These are phyloP conservation scores for Erodium chrysanthum DNA, from an alignment of 441 rosid genomes.

Conservation along the genomic window DNA sequence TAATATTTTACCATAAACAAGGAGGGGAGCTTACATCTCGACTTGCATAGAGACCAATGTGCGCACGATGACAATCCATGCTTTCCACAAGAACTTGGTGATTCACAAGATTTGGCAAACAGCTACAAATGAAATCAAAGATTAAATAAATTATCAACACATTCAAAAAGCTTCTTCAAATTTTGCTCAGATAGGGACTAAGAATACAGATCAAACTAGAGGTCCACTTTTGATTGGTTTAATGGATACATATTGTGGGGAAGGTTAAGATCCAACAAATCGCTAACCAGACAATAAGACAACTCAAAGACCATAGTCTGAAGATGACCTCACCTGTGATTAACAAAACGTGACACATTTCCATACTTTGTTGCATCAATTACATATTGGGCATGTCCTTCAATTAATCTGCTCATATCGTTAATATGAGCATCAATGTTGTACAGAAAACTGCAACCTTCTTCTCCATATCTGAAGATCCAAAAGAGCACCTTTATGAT, in stretches of 20 bases:
- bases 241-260: neutral
- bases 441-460: constrained; percentile 50
- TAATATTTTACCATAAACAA: constrained; percentile 7
- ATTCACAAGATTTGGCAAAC: constrained; percentile 71
- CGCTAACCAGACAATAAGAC: constrained; percentile 6
- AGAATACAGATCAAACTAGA: neutral
- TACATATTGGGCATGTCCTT: constrained; percentile 44
- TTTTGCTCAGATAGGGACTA: neutral
- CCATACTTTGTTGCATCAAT: constrained; percentile 79
- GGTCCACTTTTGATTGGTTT: neutral
- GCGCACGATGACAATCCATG: constrained; percentile 71
- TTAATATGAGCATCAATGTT: constrained; percentile 55
- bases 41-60: constrained; percentile 85
- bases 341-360: constrained; percentile 80
- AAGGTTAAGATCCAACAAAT: constrained; percentile 1
- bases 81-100: constrained; percentile 81
- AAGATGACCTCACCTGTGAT: constrained; percentile 60
- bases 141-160: too few species aligned
- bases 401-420: constrained; percentile 74
- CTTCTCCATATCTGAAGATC: constrained; percentile 44
- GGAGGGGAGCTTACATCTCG: constrained; percentile 51
- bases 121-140: constrained; percentile 31
- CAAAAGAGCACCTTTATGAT: constrained; percentile 15
- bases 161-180: neutral
- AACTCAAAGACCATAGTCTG: constrained; percentile 1